Conservation (phyloP, 345 rosid genomes). For the Rhodamnia argentea region DNA sequence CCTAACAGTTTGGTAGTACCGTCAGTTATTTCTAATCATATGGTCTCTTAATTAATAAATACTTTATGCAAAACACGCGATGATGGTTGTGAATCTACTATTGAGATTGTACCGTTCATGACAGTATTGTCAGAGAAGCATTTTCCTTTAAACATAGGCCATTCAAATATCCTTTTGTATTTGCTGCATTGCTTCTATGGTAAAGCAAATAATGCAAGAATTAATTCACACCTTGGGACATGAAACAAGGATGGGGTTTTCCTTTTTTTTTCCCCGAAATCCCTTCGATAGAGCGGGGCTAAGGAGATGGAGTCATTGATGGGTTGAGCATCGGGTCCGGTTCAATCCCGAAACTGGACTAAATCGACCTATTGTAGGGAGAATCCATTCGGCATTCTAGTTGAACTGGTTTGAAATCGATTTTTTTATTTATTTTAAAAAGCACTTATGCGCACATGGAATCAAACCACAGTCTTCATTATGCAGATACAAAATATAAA, state of each 20-base stretch:
- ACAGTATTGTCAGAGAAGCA: too few species aligned
- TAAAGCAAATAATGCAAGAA: neutral
- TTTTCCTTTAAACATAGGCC: neutral
- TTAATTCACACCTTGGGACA: neutral
- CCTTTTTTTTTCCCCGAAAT: neutral
- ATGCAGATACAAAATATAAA: neutral
- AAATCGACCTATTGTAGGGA: neutral
- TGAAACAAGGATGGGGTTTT: neutral
- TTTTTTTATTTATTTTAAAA: neutral
- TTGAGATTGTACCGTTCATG: too few species aligned
- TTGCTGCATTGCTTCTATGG: neutral
- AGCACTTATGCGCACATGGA: neutral
- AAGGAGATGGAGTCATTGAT: neutral
- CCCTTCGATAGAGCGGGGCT: neutral
- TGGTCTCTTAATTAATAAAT: too few species aligned
- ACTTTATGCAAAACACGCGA: too few species aligned
- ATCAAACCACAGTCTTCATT: neutral
- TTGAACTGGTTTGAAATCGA: too few species aligned
- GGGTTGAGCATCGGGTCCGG: neutral
- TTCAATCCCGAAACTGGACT: neutral
- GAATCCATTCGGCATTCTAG: neutral
- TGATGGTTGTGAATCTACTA: too few species aligned
- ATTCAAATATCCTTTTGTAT: neutral
- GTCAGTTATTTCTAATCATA: too few species aligned
- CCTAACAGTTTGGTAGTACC: too few species aligned